These are phyloP conservation scores for Noccaea bulbosa DNA, from an alignment of 345 rosid species.

Conservation along the genomic window DNA sequence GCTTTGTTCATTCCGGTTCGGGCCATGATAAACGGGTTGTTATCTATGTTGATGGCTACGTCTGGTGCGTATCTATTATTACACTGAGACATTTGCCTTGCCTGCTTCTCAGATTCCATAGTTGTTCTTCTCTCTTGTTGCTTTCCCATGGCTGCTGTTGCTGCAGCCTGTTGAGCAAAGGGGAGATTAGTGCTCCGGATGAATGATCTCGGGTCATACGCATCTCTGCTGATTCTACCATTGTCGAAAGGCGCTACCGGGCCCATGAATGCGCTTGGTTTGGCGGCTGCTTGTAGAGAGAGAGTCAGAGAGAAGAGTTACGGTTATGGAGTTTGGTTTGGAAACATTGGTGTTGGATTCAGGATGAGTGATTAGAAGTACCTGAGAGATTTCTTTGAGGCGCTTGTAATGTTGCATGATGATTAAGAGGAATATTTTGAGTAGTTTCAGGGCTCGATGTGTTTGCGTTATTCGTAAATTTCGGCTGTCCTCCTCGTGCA, in stretches of 20 bases:
- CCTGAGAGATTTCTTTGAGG: constrained; percentile 68
- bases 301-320: constrained; percentile 32
- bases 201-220: constrained; percentile 69
- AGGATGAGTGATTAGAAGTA: constrained; percentile 40
- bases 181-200: constrained; percentile 51
- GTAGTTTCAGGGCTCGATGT: constrained; percentile 49
- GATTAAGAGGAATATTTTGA: constrained; percentile 52
- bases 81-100: constrained; percentile 60
- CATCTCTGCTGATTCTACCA: constrained; percentile 54
- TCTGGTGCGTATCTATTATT: constrained; percentile 72
- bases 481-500: constrained; percentile 55
- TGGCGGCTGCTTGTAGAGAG: constrained; percentile 51
- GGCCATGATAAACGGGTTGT: constrained; percentile 77
- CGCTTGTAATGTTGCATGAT: constrained; percentile 53
- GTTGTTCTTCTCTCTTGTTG: constrained; percentile 56
- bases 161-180: constrained; percentile 54
- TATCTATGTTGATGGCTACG: constrained; percentile 74
- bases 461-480: constrained; percentile 44
- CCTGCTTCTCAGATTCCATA: constrained; percentile 59
- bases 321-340: constrained; percentile 3
- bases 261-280: constrained; percentile 70
- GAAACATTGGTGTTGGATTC: constrained; percentile 22
- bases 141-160: constrained; percentile 57
- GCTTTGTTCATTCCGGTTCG: constrained; percentile 60
- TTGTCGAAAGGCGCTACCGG: constrained; percentile 65